Evolutionary conservation across 108 stramenopile species (phyloP), one percentile per base, ranked within the genome.

Genomic region (Cyclotella kingstonii): DNA sequence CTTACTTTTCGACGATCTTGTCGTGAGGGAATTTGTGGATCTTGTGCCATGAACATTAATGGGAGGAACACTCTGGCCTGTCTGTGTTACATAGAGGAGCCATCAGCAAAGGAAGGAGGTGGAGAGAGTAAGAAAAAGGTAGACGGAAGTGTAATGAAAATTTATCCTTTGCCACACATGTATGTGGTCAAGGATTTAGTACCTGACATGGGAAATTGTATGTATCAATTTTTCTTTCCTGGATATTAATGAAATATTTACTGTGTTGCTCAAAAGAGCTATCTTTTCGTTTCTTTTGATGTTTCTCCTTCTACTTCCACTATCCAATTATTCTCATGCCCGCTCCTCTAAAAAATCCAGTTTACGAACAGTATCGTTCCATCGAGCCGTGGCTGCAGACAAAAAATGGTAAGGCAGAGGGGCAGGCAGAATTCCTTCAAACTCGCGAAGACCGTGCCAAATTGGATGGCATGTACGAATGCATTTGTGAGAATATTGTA

Each of bases 121-220:
- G 19, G 26, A 6, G 53, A 18, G 3, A 54, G 38, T 6, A 54
- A 54, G 53, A 35, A 66, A 34, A 76, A 59, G 48, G 50, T 47
- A 35, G 77, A 74, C 36, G 72, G 67, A 19, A 80, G 80, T 54
- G 86, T 94, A 10, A 83, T 73, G 45, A 96, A 95, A 79, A 93
- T 98, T 72, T 95, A 98, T 79, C 98, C 98, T 0, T 80, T 98
- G 54, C 98, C 98, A 5, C 98, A 98, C 90, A 98, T 98, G 98
- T 96, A 95, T 68, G 96, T 98, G 14, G 54, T 97, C 57, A 98
- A 98, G 78, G 98, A 98, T 79, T 79, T 98, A 46, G 98, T 98
- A 1, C 95, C 98, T 0, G 98, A 98, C 69, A 91, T 98, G 94
- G 88, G 89, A 40, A 96, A 97, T 79, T 98, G 66, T 68, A 28